Conservation (phyloP, 805 yeast species). For the Metschnikowia vanudenii region DNA sequence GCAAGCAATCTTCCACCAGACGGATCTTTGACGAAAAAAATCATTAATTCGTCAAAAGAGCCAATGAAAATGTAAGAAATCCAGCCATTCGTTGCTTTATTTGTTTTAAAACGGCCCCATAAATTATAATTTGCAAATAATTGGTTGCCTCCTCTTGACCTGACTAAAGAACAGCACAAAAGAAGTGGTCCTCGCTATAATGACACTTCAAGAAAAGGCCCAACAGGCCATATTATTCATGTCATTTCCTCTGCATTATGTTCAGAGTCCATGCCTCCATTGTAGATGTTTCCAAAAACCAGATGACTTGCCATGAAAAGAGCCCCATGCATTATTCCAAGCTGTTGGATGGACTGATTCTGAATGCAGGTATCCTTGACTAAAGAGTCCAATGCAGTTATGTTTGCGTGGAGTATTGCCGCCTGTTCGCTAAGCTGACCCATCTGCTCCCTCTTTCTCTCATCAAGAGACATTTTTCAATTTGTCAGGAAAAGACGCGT, state of each 20-base stretch:
- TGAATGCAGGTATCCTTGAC: constrained; percentile 52
- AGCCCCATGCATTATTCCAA: constrained; percentile 59
- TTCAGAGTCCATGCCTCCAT: constrained; percentile 14
- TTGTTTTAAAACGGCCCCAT: too few species aligned
- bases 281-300: constrained; percentile 30
- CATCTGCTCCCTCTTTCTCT: constrained; percentile 11
- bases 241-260: neutral
- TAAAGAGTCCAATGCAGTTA: constrained; percentile 51
- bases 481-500: neutral
- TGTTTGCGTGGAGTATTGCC: constrained; percentile 56
- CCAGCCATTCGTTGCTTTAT: too few species aligned
- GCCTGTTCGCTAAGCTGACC: constrained; percentile 48
- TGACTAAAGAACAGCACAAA: too few species aligned
- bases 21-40: too few species aligned
- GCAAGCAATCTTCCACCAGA: too few species aligned
- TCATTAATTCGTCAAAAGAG: too few species aligned
- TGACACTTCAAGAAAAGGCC: too few species aligned
- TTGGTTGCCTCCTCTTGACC: too few species aligned
- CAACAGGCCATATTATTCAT: neutral
- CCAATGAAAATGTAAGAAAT: too few species aligned
- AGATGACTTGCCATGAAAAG: constrained; percentile 46
- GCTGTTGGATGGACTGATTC: constrained; percentile 48
- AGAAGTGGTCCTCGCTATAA: too few species aligned
- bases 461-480: constrained; percentile 11
- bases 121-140: too few species aligned